phyloP scores from a whole-genome alignment of 140 eudicot species.

The Flaveria floridana region DNA sequence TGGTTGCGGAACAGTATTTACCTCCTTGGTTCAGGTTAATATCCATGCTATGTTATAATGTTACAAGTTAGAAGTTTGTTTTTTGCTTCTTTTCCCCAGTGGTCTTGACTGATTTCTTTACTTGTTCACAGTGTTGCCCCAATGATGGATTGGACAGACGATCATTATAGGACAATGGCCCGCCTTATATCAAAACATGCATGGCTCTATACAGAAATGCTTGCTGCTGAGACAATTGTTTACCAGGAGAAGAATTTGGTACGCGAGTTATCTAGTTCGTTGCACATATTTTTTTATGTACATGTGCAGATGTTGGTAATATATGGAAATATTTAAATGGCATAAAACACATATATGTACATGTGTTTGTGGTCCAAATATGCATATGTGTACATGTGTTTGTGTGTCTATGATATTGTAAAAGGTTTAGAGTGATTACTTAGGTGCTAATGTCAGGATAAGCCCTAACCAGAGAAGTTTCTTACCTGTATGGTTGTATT shows the following conservation, averaged over 20 bases:
- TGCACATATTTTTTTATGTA: constrained; percentile 9
- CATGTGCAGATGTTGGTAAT: not conserved
- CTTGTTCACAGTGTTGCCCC: constrained; percentile 78
- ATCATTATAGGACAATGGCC: constrained; percentile 78
- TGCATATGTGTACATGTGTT: not conserved
- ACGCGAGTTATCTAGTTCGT: constrained; percentile 22
- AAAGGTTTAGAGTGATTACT: not conserved
- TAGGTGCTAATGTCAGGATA: not conserved
- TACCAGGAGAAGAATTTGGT: constrained; percentile 82
- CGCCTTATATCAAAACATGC: constrained; percentile 84
- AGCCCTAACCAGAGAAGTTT: constrained; percentile 1
- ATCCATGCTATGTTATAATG: not conserved
- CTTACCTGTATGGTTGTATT: not conserved
- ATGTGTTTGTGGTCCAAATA: not conserved
- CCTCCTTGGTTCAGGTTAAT: constrained; percentile 88
- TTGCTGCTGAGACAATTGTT: constrained; percentile 96
- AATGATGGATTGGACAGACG: constrained; percentile 98
- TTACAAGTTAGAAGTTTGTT: constrained; percentile 6
- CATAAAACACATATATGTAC: not conserved
- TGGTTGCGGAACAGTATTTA: constrained; percentile 60
- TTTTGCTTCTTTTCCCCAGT: not conserved
- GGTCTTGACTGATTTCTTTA: not conserved
- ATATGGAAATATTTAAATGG: not conserved
- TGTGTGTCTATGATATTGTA: not conserved
- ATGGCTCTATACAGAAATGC: constrained; percentile 96